Base-by-base conservation (phyloP, 2,329 filamentous ascomycete species). In the Pseudomassariella vexata region DNA sequence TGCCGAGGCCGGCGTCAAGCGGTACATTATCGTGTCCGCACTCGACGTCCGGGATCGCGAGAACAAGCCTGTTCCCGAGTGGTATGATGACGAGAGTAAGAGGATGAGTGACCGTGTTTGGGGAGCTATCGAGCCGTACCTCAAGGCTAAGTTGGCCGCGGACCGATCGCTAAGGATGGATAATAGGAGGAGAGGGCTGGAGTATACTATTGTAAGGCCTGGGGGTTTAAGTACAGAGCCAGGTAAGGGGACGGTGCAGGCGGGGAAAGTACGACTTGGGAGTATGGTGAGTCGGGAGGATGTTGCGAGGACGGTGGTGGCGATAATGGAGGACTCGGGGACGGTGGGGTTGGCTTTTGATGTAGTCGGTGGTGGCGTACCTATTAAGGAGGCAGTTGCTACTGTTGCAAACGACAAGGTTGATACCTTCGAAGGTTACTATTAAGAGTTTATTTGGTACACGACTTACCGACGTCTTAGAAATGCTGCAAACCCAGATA, bases 1-100 rank as follows among this genome's bases (percentile, higher is more conserved):
- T 2, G 57, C 58, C 5, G 46, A 53, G 9, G 55, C 58, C 7
- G 24, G 29, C 9, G 56, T 60, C 1, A 63, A 57, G 36, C 50
- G 65, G n/a, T 65, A 65, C 38, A 50, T 71, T 35, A 58, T 63
- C 30, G 56, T 69, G 32, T 65, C 61, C 6, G 63, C 66, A 1
- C 45, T 67, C 2, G 60, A 67, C 39, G 53, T 66, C 14, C 48
- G 67, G 14, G 63, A 65, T 46, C 50, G 55, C 2, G 52, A 53
- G 34, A n/a, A n/a, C n/a, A 52, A 42, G 46, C 53, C 56, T 3
- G 50, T 50, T 20, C 66, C 62, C 18, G 53, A 52, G 12, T 69
- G 62, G 65, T 68, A 67, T 40, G 48, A 54, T 16, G 56, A 64
- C 4, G 49, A 42, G 16, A 62, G 65, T 33, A 39, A 45, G 16